Conservation (phyloP, 2,329 filamentous ascomycete species). For the Diplocarpon mali region DNA sequence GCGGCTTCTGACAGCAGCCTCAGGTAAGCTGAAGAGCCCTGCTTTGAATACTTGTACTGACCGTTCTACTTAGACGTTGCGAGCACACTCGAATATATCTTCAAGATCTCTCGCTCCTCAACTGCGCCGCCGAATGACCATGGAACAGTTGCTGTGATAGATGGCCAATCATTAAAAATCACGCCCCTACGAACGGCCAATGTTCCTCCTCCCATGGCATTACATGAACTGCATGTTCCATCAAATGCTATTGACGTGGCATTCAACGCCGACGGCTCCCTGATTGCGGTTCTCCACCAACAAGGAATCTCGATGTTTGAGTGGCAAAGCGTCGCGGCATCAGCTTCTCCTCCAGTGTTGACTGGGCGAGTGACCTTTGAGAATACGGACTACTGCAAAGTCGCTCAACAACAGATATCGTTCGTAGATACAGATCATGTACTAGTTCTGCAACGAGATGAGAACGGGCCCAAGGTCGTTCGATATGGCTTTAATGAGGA, state of each 20-base stretch:
- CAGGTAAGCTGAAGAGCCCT: conserved; percentile 31
- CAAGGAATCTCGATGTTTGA: conserved; percentile 56
- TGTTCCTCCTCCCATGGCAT: conserved; percentile 84
- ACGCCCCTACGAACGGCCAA: conserved; percentile 79
- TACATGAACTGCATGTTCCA: conserved; percentile 57
- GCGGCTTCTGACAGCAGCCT: conserved; percentile 46
- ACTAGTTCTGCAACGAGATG: conserved; percentile 14
- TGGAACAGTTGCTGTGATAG: conserved; percentile 73
- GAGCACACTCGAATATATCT: conserved; percentile 54
- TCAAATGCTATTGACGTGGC: conserved; percentile 62
- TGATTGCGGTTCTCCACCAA: conserved; percentile 63
- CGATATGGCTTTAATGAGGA: conserved; percentile 22
- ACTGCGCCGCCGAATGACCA: conserved; percentile 61
- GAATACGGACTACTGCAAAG: conserved; percentile 14
- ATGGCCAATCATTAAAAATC: conserved; percentile 68
- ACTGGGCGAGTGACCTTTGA: conserved; percentile 31
- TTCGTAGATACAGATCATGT: conserved; percentile 19
- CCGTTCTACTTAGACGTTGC: conserved; percentile 31
- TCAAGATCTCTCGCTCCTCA: conserved; percentile 57
- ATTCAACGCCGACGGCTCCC: conserved; percentile 52
- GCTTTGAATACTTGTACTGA: neutral
- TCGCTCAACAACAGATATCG: conserved; percentile 22
- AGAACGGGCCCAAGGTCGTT: conserved; percentile 12
- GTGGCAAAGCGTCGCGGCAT: conserved; percentile 52
- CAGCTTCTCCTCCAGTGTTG: conserved; percentile 35